Evolutionary conservation across 306 rosid species (phyloP).

Genomic region (peach (Prunus persica)): DNA sequence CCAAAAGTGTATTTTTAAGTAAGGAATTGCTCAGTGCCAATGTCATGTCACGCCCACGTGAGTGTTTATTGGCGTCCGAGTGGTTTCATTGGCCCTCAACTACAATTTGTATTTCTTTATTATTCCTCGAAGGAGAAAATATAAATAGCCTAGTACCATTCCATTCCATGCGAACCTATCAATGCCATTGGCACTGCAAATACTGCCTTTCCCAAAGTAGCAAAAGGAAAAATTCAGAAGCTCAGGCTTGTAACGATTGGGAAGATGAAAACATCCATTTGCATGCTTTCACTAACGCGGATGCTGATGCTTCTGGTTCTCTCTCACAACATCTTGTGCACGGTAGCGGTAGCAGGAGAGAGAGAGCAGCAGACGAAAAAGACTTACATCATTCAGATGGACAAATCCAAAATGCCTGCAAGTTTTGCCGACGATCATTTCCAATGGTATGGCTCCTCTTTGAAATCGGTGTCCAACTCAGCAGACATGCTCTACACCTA

Average conservation of each 20-base stretch:
- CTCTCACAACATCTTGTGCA: neutral
- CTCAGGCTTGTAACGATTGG: neutral
- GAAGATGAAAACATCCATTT: neutral
- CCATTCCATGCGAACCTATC: neutral
- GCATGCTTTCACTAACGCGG: neutral
- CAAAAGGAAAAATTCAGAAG: neutral
- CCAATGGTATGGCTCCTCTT: no score
- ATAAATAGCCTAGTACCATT: neutral
- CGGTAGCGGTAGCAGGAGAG: slow-evolving; percentile 19
- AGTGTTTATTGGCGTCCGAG: no score
- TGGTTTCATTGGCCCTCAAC: neutral
- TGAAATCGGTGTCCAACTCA: no score
- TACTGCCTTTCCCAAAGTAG: neutral
- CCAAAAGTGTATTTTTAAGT: neutral
- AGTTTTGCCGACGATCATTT: no score
- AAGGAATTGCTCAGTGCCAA: neutral
- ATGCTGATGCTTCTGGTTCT: neutral
- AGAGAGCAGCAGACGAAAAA: slow-evolving; percentile 29
- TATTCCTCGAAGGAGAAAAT: neutral
- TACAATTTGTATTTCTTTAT: neutral
- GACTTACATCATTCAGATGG: no score
- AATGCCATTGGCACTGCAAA: neutral
- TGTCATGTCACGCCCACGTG: neutral
- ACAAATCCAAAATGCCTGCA: no score
- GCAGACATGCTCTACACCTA: no score